These are phyloP conservation scores for Claviceps sp. DNA, from an alignment of 2,329 filamentous ascomycete species.

Conservation along the genomic window DNA sequence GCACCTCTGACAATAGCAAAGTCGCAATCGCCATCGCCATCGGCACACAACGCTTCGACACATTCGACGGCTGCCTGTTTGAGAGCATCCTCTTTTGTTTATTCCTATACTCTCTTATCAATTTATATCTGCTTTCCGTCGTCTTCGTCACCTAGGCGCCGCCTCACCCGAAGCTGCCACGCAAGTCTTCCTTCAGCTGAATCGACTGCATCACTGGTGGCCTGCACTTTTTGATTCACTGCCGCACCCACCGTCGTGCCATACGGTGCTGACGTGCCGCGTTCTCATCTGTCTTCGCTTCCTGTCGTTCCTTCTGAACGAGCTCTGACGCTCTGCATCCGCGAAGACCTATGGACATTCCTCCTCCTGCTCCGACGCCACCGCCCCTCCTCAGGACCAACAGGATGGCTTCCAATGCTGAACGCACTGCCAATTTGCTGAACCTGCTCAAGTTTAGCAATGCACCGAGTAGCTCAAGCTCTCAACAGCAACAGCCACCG, in stretches of 20 bases:
- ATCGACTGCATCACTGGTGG: background rate
- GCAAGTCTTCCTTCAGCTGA: background rate
- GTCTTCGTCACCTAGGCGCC: background rate
- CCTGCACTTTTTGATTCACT: background rate
- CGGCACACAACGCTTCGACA: background rate
- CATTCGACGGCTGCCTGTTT: background rate
- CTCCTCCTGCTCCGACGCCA: slow-evolving; percentile 39
- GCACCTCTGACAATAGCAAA: background rate
- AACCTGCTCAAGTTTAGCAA: slow-evolving; percentile 49
- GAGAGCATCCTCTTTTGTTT: background rate
- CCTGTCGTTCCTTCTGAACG: background rate
- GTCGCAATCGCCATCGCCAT: too few species aligned
- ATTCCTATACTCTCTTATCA: background rate
- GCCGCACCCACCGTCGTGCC: background rate
- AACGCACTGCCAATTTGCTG: slow-evolving; percentile 42
- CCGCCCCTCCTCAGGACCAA: slow-evolving; percentile 29
- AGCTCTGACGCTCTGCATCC: background rate
- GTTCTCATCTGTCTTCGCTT: background rate
- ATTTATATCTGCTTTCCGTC: background rate
- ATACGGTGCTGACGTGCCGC: background rate
- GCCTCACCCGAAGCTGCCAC: background rate
- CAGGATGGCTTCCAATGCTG: slow-evolving; percentile 25
- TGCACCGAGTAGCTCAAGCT: slow-evolving; percentile 16
- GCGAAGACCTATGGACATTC: slow-evolving; percentile 27
- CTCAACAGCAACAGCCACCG: slow-evolving; percentile 17